Base-by-base conservation (phyloP, 73 alveolate genomes). In the Paramecium pentaurelia region DNA sequence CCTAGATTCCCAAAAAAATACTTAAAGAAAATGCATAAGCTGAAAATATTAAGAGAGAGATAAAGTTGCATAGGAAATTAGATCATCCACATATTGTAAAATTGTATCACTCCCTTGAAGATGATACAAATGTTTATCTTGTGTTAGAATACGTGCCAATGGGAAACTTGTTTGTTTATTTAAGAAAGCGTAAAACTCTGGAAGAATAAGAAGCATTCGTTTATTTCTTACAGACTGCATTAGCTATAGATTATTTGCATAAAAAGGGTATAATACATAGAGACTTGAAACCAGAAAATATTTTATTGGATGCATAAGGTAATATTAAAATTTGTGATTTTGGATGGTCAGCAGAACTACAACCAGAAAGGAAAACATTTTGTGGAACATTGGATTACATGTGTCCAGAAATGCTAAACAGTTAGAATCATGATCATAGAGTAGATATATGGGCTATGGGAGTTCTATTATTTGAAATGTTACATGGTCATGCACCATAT, bases 341-440 rank as follows among this genome's bases (percentile, higher is more conserved):
- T 86, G 99, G 99, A 12, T 96, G 97, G 96, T 96, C 98, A 0
- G 95, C 92, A 2, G 83, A 93, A 54, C 49, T 77, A 11, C 94
- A 92, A 42, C 93, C 93, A 60, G 92, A 94, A 47, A 58, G 99
- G 27, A 94, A 37, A 80, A 97, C 99, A 14, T 95, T 97, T 73
- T 97, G 99, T 92, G 99, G 99, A 10, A 97, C 99, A 16, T 95
- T 98, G 2, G 98, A 97, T 87, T 97, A 97, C 77, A 95, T 97
- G 64, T 96, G 98, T 11, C 99, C 99, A 1, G 99, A 97, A 88
- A 95, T 97, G 93, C 96, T 97, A 16, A 45, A 93, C 54, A 90
- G 96, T 54, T 83, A 87, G 36, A 97, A 98, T 12, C 97, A 97
- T 86, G 99, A 97, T 86, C 96, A 93, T 77, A 92, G 95, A 51